These are phyloP conservation scores for Phoenix dactylifera DNA, from an alignment of 176 grass and related monocot genomes.

Conservation along the genomic window DNA sequence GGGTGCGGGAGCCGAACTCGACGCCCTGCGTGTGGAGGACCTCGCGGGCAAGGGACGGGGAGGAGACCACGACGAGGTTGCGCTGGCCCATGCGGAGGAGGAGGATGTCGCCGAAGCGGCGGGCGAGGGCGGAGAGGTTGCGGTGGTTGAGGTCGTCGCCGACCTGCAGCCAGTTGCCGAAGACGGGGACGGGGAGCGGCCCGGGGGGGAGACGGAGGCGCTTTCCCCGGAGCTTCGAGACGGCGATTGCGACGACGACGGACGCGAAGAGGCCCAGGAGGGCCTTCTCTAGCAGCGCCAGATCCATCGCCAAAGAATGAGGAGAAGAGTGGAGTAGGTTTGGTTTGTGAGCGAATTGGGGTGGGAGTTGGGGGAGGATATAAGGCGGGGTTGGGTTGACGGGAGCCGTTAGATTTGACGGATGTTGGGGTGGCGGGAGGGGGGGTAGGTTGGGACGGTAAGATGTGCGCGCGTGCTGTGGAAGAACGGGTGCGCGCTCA, in stretches of 20 bases:
- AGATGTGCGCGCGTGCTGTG: too few relatives aligned
- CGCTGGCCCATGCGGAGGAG: slow-evolving; percentile 85
- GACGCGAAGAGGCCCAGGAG: slow-evolving; percentile 57
- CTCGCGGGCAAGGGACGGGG: slow-evolving; percentile 50
- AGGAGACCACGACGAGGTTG: slow-evolving; percentile 77
- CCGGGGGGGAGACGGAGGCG: slow-evolving; percentile 54
- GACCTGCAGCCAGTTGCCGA: slow-evolving; percentile 90
- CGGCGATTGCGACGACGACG: slow-evolving; percentile 37
- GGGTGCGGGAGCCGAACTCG: slow-evolving; percentile 86
- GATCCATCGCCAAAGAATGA: slow-evolving; percentile 35
- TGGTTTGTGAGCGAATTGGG: too few relatives aligned
- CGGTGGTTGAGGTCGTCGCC: slow-evolving; percentile 91
- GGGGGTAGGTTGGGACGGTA: too few relatives aligned
- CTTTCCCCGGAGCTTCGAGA: slow-evolving; percentile 63
- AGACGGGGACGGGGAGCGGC: slow-evolving; percentile 56
- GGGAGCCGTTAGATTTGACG: too few relatives aligned
- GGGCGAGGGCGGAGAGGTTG: slow-evolving; percentile 52
- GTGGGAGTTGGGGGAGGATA: too few relatives aligned
- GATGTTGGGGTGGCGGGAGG: too few relatives aligned
- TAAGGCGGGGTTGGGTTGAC: too few relatives aligned
- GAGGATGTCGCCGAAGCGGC: slow-evolving; percentile 56
- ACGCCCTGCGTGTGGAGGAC: slow-evolving; percentile 85
- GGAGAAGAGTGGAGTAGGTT: neutral
- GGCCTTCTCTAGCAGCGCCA: slow-evolving; percentile 51
- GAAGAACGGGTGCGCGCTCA: too few relatives aligned